A percentile compares a stretch with the other conserved stretches of the same genome.
Conservation (phyloP, 441 rosid species). For the Euphorbia celastroides region DNA sequence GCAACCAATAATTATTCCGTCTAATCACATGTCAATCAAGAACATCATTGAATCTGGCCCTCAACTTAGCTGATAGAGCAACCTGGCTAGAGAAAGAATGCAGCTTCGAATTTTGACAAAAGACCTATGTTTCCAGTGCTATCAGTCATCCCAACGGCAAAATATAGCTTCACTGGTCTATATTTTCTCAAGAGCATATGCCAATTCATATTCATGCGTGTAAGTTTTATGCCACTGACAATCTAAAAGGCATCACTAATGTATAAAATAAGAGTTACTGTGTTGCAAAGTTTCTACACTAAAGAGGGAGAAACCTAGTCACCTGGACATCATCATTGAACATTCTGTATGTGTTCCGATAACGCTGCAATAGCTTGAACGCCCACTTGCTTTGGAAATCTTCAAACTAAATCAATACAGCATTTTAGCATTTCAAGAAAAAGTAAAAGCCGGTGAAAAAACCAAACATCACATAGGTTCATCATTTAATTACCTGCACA, state of each 20-base stretch:
- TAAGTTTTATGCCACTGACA: background rate
- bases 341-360: constrained; percentile 79
- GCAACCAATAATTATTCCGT: background rate
- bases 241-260: background rate
- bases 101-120: too few relatives aligned
- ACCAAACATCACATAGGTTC: background rate
- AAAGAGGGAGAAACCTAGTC: constrained; percentile 23
- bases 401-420: constrained; percentile 72
- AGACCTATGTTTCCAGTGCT: too few relatives aligned
- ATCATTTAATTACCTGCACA: constrained; percentile 70
- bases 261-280: background rate
- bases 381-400: constrained; percentile 99
- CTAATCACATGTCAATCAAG: too few relatives aligned
- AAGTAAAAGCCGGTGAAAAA: background rate
- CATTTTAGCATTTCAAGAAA: constrained; percentile 15
- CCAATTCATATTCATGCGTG: background rate
- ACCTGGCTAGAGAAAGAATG: too few relatives aligned
- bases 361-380: constrained; percentile 89
- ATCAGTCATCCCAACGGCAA: too few relatives aligned
- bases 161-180: too few relatives aligned
- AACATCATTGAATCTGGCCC: too few relatives aligned
- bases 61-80: too few relatives aligned
- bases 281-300: background rate
- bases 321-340: constrained; percentile 99
- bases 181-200: too few relatives aligned